Conservation (phyloP, 148 eudicot species). For the Nepenthes gracilis region DNA sequence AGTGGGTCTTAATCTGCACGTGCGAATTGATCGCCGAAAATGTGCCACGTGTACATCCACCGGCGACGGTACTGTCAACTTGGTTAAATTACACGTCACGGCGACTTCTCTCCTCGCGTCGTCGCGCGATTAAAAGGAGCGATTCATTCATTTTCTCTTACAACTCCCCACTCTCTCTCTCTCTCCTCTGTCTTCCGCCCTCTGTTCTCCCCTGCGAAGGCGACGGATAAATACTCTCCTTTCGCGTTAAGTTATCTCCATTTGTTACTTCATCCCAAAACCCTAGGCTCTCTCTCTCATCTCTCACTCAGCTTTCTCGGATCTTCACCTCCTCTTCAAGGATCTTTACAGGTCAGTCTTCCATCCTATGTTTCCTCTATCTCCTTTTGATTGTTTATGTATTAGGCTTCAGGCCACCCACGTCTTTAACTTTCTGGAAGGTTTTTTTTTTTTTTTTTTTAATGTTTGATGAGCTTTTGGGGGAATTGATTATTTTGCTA, state of each 20-base stretch:
- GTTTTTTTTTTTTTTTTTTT: not conserved
- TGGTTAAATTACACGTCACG: slow-evolving; percentile 10
- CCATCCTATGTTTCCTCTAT: not conserved
- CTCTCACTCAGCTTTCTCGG: slow-evolving; percentile 7
- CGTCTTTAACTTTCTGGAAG: not conserved
- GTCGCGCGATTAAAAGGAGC: slow-evolving; percentile 1
- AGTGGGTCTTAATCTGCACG: too few relatives aligned
- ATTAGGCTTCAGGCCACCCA: not conserved
- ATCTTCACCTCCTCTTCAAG: slow-evolving; percentile 5
- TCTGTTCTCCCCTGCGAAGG: not conserved
- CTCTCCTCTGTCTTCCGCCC: not conserved
- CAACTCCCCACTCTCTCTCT: slow-evolving; percentile 10
- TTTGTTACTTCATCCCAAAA: slow-evolving; percentile 6
- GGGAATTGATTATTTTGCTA: too few relatives aligned
- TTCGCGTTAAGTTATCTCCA: slow-evolving; percentile 2
- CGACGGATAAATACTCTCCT: slow-evolving; percentile 5
- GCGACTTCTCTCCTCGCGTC: slow-evolving; percentile 9
- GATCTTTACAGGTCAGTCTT: slow-evolving; percentile 19
- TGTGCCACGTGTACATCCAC: slow-evolving; percentile 8
- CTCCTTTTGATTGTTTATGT: not conserved
- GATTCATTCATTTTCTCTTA: slow-evolving; percentile 1
- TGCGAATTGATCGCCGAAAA: not conserved
- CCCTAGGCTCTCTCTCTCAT: slow-evolving; percentile 16
- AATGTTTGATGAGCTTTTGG: not conserved
- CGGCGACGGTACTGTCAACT: slow-evolving; percentile 4